Evolutionary conservation across 495 filamentous ascomycete species (phyloP), one percentile per base, ranked within the genome.

Genomic region (Arthonia radiata): DNA sequence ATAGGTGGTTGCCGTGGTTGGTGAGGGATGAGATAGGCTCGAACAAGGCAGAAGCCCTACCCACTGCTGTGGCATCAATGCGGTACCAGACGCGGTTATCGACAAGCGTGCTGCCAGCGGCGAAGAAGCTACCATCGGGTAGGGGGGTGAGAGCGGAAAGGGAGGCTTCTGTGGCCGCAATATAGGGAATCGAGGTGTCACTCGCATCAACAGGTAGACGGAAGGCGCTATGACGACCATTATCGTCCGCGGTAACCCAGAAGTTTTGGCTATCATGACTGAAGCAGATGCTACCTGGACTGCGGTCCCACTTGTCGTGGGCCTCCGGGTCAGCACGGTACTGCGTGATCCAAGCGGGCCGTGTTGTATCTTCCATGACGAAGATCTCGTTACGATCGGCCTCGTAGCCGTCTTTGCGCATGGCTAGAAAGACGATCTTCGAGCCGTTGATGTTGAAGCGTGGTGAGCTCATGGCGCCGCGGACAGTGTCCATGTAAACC

Each of bases 331-430:
- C 9, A 26, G 8, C 8, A 14, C 9, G 14, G 14, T 7, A 26
- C 27, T 29, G 10, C 31, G 75, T 68, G 19, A 66, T 53, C 32
- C 62, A 59, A 38, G 54, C 60, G 50, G 64, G 53, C 36, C 72
- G 62, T 4, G 48, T 47, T 25, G 78, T 43, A 41, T 67, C 52
- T 1, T 54, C 53, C 4, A 67, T 32, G 9, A 90, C 49, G 28
- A 93, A 46, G 3, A 91, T 57, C 3, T 75, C 57, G 25, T 81
- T 74, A 46, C 78, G 76, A 51, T 93, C 83, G 6, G 71, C 71
- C 48, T 94, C 83, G 41, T 94, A 92, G 13, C 79, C 78, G 36
- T 72, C 65, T 33, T 66, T 53, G 14, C 59, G 55, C 76, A 82
- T 82, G 17, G 70, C 60, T 23, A 80, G 63, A 34, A 92, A 80